Evolutionary conservation across 768 basidiomycete species (phyloP).

Genomic region (Auricularia cornea): DNA sequence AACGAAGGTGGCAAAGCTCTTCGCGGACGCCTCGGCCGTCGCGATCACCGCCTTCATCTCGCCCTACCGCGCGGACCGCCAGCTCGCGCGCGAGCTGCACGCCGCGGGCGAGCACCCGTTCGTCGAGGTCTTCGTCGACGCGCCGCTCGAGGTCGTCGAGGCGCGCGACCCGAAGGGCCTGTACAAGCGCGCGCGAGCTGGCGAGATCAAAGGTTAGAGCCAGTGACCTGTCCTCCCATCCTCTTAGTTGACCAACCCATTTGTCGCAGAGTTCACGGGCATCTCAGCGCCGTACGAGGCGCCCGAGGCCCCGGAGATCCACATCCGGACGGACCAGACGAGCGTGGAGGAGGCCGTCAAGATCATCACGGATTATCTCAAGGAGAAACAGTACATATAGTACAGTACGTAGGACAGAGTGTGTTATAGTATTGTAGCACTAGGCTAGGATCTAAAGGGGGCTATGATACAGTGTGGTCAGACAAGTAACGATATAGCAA

Average conservation of each 20-base stretch:
- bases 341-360: conserved; percentile 72
- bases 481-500: too few relatives aligned
- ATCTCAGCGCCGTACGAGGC: conserved; percentile 96
- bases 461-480: too few relatives aligned
- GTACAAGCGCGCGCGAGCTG: conserved; percentile 92
- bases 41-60: conserved; percentile 97
- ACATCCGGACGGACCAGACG: conserved; percentile 79
- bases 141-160: conserved; percentile 81
- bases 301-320: conserved; percentile 78
- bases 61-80: conserved; percentile 86
- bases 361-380: conserved; percentile 72
- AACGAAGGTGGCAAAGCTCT: conserved; percentile 84
- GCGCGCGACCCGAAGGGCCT: conserved; percentile 93
- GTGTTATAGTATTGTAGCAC: too few relatives aligned
- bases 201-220: conserved; percentile 91
- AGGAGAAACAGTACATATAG: conserved; percentile 37
- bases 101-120: conserved; percentile 65
- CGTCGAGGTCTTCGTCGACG: conserved; percentile 92
- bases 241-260: too few relatives aligned
- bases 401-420: too few relatives aligned
- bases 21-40: conserved; percentile 80
- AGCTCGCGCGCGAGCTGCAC: conserved; percentile 75
- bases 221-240: too few relatives aligned
- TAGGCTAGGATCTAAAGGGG: too few relatives aligned
- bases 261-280: conserved; percentile 84